phyloP scores from a whole-genome alignment of 257 asterid genomes.

The Solanum piurae region DNA sequence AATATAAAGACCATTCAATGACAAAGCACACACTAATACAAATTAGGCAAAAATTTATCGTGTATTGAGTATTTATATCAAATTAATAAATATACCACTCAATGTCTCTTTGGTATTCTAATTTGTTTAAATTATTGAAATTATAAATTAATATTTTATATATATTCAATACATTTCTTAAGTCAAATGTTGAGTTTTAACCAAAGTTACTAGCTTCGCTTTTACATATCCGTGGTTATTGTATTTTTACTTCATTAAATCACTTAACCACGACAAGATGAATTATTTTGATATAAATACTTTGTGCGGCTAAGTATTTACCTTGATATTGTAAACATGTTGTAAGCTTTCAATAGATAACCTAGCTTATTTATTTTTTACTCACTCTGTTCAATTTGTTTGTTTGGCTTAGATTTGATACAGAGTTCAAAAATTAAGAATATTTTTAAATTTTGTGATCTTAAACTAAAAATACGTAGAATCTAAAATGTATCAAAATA shows the following conservation, averaged over 20 bases:
- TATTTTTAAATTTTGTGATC: background rate
- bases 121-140: background rate
- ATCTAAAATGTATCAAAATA: background rate
- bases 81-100: too few relatives aligned
- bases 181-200: background rate
- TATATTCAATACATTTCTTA: background rate
- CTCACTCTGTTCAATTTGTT: background rate
- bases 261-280: background rate
- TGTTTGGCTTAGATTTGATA: background rate
- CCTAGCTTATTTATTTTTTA: background rate
- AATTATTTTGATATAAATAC: background rate
- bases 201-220: background rate
- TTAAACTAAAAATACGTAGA: background rate
- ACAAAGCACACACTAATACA: background rate
- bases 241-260: background rate
- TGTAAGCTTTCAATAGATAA: background rate
- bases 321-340: background rate
- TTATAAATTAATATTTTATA: background rate
- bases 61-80: too few relatives aligned
- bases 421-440: background rate
- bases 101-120: accelerated
- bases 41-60: background rate
- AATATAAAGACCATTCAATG: too few relatives aligned
- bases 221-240: background rate
- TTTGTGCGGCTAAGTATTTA: background rate